Evolutionary conservation across 495 filamentous ascomycete species (phyloP), one percentile per base, ranked within the genome.

Genomic region (Annulohypoxylon moriforme): DNA sequence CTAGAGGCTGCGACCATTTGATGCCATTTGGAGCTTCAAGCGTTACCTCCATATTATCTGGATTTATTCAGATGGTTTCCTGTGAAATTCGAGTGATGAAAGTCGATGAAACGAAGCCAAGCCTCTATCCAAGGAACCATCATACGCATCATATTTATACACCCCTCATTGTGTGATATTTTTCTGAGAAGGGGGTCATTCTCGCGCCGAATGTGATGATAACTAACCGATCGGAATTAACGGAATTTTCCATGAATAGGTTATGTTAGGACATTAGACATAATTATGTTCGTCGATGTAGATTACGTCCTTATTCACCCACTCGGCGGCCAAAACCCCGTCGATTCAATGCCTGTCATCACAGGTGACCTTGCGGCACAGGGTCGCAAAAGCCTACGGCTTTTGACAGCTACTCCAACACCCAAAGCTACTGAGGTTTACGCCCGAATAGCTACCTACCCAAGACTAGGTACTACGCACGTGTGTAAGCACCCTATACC

Each of bases 1-100:
- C 47, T 29, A 52, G 25, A 14, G 47, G 47, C 14, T 52, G 47
- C 1, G 47, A 27, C 47, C 47, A 52, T 24, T 52, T 52, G 24
- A n/a, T 52, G 10, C 47, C 47, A 52, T 52, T 52, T 5, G 47
- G 25, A 8, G 47, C 47, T n/a, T 52, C 24, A n/a, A 52, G 24
- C 24, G 0, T 11, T 4, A 29, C 11, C 24, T 52, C 47, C 47
- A 52, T 52, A 13, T 16, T 52, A 5, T 27, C 6, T 52, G 13
- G 22, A 16, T n/a, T n/a, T 25, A n/a, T 29, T 52, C 24, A 29
- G 6, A 20, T 0, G 24, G 2, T n/a, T 29, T 3, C 1, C 1
- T 16, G 4, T 44, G 40, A 44, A 6, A 1, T 16, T 4, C 13
- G 14, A 14, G 47, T 29, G 24, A 27, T 25, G 11, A 6, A 14